Evolutionary conservation across 257 asterid species (phyloP), one percentile per base, ranked within the genome.

Genomic region (Ophiorrhiza pumila): DNA sequence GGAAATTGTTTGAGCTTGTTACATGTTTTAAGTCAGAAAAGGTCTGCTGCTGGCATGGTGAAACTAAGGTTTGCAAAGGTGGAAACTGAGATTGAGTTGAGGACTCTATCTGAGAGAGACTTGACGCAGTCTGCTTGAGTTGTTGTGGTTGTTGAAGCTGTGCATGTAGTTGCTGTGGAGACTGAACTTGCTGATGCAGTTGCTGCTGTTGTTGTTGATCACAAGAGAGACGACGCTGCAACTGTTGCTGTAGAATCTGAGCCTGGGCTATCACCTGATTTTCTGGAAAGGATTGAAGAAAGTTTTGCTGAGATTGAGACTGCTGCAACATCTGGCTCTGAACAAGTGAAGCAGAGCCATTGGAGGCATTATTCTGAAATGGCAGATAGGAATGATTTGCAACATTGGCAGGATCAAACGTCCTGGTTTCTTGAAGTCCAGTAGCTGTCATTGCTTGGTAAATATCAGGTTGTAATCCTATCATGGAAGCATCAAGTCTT

Each of bases 401-500:
- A 59, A 83, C 65, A 76, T 84, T 90, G 46, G 87, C 81, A 71
- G 95, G 89, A 79, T 88, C 96, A 41, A 86, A 81, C 13, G 85
- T 62, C 23, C 85, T 85, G 2, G 88, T 34, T 11, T 87, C 91
- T 74, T 88, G 93, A 56, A 85, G 80, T 5, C 91, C 85, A 53
- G 86, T 80, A 39, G 86, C 80, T 11, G 96, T 85, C 97, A 88
- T 88, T 70, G 85, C 82, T 85, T 91, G 98, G 83, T 89, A 85
- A 42, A 86, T 81, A 69, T 91, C 93, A 20, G 98, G 92, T 79
- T 93, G 98, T 65, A 86, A 69, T 59, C 94, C 87, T 63, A 83
- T 81, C 83, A 82, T 80, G 60, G 98, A 86, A 23, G 91, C 39
- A 46, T 86, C 92, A 11, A 93, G 80, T 82, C 96, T 83, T 27